Base-by-base conservation (phyloP, 164 flowering plant genomes). In the Litsea cubeba region DNA sequence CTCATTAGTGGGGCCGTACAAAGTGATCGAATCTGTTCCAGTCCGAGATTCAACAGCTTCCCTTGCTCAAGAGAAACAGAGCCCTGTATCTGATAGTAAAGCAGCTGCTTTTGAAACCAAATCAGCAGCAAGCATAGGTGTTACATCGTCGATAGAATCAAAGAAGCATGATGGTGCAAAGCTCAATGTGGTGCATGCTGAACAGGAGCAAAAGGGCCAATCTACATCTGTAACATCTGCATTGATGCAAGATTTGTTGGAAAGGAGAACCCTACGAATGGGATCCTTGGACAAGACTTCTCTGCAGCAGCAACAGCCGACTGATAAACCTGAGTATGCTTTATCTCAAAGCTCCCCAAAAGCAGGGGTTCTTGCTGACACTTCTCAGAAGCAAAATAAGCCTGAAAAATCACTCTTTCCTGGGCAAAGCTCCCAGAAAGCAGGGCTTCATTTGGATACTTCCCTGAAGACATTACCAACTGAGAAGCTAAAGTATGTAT, bases 181-280 rank as follows among this genome's bases (percentile, higher is more conserved):
- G 62, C 49, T 20, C 23, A 64, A 69, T 40, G 20, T 25, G 40
- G 35, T 32, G 32, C 72, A 12, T 50, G 70, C 69, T 65, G 77
- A 57, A n/a, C 60, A 77, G 54, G 68, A 75, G 57, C 76, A 50
- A 18, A 77, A 77, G 65, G 50, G 65, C 58, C 78, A 26, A 71
- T 67, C 78, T 76, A 58, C 60, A n/a, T 67, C 80, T 70, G 72
- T 65, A 8, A 12, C 64, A 62, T 79, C 80, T 72, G 69, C 82
- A 32, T 67, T 79, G 71, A 75, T 77, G 68, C 81, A 79, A 30
- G 76, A 76, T 79, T 68, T 81, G 78, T 65, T 58, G 66, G 78
- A 79, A 71, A 79, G 78, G 71, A 81, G 83, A 70, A 73, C 73
- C 65, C 79, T 81, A 70, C 79, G 71, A 32, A 54, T 74, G 76